Evolutionary conservation across 129 eudicot genomes (phyloP).

Genomic region (Sambucus nigra): DNA sequence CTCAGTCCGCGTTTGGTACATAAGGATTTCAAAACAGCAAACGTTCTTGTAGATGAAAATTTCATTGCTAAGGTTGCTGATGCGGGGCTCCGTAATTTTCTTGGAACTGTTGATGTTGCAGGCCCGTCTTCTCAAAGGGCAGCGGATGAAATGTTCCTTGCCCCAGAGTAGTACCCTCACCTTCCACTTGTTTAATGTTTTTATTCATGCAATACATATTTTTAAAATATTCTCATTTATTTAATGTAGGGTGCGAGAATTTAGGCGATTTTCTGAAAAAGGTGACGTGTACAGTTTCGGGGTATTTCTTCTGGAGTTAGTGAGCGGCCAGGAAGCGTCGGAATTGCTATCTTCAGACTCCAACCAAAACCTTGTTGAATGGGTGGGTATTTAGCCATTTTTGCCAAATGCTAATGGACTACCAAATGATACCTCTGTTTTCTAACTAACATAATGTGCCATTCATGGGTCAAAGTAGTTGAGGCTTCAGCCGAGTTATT

Average conservation of each 20-base stretch:
- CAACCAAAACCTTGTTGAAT: conserved; percentile 56
- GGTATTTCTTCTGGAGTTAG: conserved; percentile 77
- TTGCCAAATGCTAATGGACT: background rate
- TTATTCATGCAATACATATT: background rate
- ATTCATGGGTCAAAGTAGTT: no score
- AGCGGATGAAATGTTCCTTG: conserved; percentile 76
- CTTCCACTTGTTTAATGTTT: background rate
- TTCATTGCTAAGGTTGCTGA: conserved; percentile 92
- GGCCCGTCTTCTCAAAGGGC: conserved; percentile 68
- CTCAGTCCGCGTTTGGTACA: conserved; percentile 87
- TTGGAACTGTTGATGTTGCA: conserved; percentile 55
- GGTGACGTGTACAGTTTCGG: conserved; percentile 91
- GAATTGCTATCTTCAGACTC: conserved; percentile 46
- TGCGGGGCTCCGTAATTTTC: conserved; percentile 86
- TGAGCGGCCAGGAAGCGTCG: conserved; percentile 71
- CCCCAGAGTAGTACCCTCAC: conserved; percentile 64
- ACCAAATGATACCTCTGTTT: background rate
- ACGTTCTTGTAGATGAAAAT: conserved; percentile 90
- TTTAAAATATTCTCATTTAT: conserved; percentile 4
- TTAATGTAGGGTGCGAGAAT: conserved; percentile 69
- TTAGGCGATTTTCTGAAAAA: conserved; percentile 66
- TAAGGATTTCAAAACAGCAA: conserved; percentile 91
- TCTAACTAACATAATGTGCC: no score
- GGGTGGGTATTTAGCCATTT: conserved; percentile 60
- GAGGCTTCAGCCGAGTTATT: no score